phyloP scores from a whole-genome alignment of 2,329 filamentous ascomycete species.

The Colletotrichum tamarilloi region DNA sequence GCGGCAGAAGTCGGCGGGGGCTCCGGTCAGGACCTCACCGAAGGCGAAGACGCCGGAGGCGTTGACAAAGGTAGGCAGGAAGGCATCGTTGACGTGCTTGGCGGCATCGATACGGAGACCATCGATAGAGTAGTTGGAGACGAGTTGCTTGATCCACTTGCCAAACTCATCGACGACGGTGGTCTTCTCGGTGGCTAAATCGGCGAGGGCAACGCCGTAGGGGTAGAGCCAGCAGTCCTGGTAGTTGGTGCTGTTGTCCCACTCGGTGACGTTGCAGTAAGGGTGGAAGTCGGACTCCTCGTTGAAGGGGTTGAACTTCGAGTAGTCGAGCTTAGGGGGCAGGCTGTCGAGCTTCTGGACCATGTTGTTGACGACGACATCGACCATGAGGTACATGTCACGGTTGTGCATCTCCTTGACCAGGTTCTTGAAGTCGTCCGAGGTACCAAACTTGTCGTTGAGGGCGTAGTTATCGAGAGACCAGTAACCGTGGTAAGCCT shows the following conservation, averaged over 20 bases:
- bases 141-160: constrained; percentile 67
- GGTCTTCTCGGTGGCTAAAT: constrained; percentile 66
- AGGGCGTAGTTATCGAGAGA: constrained; percentile 51
- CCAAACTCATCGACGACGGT: constrained; percentile 62
- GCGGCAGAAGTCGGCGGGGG: constrained; percentile 60
- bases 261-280: constrained; percentile 68
- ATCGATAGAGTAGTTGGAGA: constrained; percentile 71
- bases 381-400: constrained; percentile 68
- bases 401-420: constrained; percentile 60
- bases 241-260: constrained; percentile 58
- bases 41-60: constrained; percentile 69
- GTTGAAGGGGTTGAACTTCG: constrained; percentile 53
- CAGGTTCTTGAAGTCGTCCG: constrained; percentile 59
- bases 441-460: constrained; percentile 61
- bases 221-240: constrained; percentile 70
- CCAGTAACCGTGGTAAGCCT: constrained; percentile 55
- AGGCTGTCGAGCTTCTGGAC: constrained; percentile 45
- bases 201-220: constrained; percentile 67
- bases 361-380: constrained; percentile 65
- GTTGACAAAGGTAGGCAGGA: constrained; percentile 65
- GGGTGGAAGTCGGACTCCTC: constrained; percentile 68
- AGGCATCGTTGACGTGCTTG: constrained; percentile 70
- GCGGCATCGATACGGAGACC: constrained; percentile 71
- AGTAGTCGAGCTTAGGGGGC: constrained; percentile 57
- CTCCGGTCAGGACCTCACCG: constrained; percentile 70